Evolutionary conservation across 164 flowering plant species (phyloP).

Genomic region (Euptelea pleiosperma): DNA sequence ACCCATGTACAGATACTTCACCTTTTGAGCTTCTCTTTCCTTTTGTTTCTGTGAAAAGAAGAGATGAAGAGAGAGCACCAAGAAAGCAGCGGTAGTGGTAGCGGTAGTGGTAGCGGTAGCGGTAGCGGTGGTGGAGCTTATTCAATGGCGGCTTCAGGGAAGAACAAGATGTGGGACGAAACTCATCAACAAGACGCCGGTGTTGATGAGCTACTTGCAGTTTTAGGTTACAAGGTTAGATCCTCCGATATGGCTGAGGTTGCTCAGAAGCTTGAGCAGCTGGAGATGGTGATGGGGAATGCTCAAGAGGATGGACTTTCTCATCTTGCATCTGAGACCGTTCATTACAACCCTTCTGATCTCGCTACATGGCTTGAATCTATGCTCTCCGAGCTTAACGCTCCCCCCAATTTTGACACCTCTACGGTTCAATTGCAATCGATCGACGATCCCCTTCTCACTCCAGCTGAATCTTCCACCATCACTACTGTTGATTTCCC

Average conservation of each 20-base stretch:
- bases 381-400: conserved; percentile 64
- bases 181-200: conserved; percentile 39
- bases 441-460: conserved; percentile 13
- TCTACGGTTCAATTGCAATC: not conserved
- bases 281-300: conserved; percentile 58
- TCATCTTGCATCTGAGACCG: conserved; percentile 55
- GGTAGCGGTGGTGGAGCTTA: not conserved
- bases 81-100: conserved; percentile 1
- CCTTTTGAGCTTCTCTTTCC: too few relatives aligned
- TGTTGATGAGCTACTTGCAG: conserved; percentile 70
- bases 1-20: too few relatives aligned
- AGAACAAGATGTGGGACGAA: conserved; percentile 39
- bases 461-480: conserved; percentile 32
- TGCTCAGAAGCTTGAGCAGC: conserved; percentile 73
- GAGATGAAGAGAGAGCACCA: conserved; percentile 23
- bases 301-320: conserved; percentile 50
- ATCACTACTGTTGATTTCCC: conserved; percentile 24
- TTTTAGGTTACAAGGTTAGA: conserved; percentile 70
- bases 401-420: conserved; percentile 14
- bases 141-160: conserved; percentile 19
- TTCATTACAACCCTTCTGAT: conserved; percentile 81
- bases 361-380: conserved; percentile 63
- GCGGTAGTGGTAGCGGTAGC: not conserved
- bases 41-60: too few relatives aligned
- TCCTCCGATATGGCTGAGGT: conserved; percentile 78